These are phyloP conservation scores for Myriangium duriaei DNA, from an alignment of 2,329 filamentous ascomycete genomes.

Conservation along the genomic window DNA sequence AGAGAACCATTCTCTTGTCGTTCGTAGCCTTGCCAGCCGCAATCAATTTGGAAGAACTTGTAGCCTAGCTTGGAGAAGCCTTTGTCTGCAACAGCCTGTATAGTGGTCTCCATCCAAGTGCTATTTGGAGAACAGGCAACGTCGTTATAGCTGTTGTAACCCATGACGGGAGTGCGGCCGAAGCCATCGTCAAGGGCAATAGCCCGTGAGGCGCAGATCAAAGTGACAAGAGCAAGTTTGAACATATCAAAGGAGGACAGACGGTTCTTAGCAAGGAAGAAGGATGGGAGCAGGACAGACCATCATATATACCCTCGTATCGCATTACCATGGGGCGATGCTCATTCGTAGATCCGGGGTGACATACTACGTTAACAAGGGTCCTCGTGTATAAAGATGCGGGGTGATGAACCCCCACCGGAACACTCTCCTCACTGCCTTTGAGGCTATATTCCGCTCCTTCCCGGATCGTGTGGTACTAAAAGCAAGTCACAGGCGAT, in stretches of 20 bases:
- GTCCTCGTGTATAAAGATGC: not conserved
- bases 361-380: too few relatives aligned
- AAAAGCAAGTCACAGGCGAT: too few relatives aligned
- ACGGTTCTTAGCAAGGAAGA: too few relatives aligned
- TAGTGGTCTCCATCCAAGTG: slow-evolving; percentile 13
- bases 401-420: slow-evolving; percentile 6
- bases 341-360: too few relatives aligned
- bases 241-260: too few relatives aligned
- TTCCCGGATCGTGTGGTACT: too few relatives aligned
- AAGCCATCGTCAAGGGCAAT: slow-evolving; percentile 18
- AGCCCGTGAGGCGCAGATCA: not conserved
- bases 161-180: slow-evolving; percentile 18
- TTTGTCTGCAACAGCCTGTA: slow-evolving; percentile 13
- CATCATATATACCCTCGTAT: too few relatives aligned
- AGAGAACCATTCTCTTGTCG: slow-evolving; percentile 33
- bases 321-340: too few relatives aligned
- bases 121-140: slow-evolving; percentile 16
- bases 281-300: too few relatives aligned
- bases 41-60: slow-evolving; percentile 44
- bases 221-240: not conserved
- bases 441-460: too few relatives aligned
- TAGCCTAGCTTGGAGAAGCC: slow-evolving; percentile 34
- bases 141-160: slow-evolving; percentile 19
- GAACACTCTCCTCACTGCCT: too few relatives aligned
- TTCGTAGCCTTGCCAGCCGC: slow-evolving; percentile 39